phyloP scores from a whole-genome alignment of 345 rosid genomes.

The Gossypium arboreum region DNA sequence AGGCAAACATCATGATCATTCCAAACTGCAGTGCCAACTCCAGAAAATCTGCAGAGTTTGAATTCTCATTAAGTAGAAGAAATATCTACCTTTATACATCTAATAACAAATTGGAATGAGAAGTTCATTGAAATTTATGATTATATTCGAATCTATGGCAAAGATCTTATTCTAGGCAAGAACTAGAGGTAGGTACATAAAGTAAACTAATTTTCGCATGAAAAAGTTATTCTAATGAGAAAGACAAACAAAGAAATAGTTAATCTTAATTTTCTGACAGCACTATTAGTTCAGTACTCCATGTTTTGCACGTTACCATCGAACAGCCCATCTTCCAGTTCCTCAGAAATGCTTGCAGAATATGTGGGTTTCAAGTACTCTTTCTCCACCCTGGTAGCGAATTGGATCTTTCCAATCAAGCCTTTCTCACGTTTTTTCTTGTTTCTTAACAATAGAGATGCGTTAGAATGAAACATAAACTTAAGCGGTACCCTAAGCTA shows the following conservation, averaged over 20 bases:
- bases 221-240: too few species aligned
- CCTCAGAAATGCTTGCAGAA: conserved; percentile 77
- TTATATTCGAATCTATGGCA: not conserved
- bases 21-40: conserved; percentile 90
- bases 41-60: conserved; percentile 54
- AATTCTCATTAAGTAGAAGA: not conserved
- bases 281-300: not conserved
- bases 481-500: not conserved
- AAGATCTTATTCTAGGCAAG: too few species aligned
- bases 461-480: conserved; percentile 2
- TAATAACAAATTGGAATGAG: not conserved
- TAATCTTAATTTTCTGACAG: not conserved
- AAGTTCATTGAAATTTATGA: not conserved
- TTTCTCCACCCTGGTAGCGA: conserved; percentile 81
- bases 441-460: conserved; percentile 37
- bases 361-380: conserved; percentile 81
- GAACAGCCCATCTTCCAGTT: conserved; percentile 89
- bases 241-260: not conserved
- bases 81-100: not conserved
- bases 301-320: conserved; percentile 53
- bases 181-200: too few species aligned
- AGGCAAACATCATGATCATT: conserved; percentile 98
- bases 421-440: conserved; percentile 56
- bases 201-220: too few species aligned
- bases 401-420: conserved; percentile 50